phyloP scores from a whole-genome alignment of 345 rosid species.

The Eutrema yunnanense region DNA sequence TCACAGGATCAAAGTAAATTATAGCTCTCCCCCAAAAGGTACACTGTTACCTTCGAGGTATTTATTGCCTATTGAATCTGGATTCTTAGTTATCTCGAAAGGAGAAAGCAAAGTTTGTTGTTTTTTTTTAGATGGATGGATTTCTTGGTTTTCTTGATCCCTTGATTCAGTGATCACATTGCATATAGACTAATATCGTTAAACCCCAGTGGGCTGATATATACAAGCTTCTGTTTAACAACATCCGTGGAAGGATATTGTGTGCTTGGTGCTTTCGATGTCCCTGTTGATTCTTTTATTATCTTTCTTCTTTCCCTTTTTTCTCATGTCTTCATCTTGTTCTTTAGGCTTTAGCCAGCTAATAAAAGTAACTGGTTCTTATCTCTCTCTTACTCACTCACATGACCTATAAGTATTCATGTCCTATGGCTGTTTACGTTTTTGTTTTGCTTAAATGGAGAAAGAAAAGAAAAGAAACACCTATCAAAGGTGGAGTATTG shows the following conservation, averaged over 20 bases:
- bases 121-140: neutral
- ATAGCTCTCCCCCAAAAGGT: constrained; percentile 29
- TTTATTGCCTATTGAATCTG: constrained; percentile 10
- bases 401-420: neutral
- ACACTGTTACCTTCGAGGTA: constrained; percentile 4
- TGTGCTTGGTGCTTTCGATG: constrained; percentile 15
- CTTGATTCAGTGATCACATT: constrained; percentile 8
- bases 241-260: neutral
- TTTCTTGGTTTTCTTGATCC: constrained; percentile 7
- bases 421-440: neutral
- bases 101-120: constrained; percentile 6
- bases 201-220: neutral
- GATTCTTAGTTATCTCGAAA: constrained; percentile 1
- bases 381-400: neutral
- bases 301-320: neutral
- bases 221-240: constrained; percentile 4
- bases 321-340: neutral
- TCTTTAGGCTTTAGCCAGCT: constrained; percentile 10
- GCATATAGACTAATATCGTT: constrained; percentile 13
- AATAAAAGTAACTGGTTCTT: neutral
- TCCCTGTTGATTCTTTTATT: neutral
- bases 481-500: neutral
- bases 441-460: neutral
- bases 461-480: neutral
- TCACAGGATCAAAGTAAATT: constrained; percentile 43